Conservation (phyloP, 495 filamentous ascomycete species). For the Neurospora terricola region DNA sequence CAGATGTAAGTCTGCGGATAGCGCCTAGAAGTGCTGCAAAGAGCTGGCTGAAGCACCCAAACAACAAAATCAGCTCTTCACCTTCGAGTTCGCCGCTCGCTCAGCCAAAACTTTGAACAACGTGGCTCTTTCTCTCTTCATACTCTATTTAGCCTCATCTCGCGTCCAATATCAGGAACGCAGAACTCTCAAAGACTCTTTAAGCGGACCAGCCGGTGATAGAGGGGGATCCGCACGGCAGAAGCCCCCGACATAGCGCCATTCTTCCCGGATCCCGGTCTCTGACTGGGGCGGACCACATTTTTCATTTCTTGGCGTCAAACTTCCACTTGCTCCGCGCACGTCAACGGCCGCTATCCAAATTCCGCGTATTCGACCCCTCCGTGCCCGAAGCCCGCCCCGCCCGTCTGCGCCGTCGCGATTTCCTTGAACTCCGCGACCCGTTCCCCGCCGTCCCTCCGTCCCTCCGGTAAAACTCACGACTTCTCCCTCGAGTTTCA, state of each 20-base stretch:
- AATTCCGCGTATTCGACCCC: not conserved
- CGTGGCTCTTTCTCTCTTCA: not conserved
- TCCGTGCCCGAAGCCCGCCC: not conserved
- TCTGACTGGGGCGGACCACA: not conserved
- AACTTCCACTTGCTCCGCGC: not conserved
- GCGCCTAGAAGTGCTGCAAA: not conserved
- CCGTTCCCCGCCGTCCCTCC: not conserved
- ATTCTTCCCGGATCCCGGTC: not conserved
- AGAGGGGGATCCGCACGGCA: not conserved
- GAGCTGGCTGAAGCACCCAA: not conserved
- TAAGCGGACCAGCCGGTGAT: not conserved
- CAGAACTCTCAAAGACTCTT: no score
- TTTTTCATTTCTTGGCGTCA: not conserved
- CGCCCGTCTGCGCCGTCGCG: not conserved
- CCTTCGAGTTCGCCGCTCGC: not conserved
- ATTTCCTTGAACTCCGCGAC: not conserved
- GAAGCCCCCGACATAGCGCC: not conserved
- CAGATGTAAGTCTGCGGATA: not conserved
- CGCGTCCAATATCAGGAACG: no score
- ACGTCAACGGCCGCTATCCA: not conserved
- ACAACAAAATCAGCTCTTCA: not conserved
- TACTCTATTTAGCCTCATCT: conserved; percentile 26
- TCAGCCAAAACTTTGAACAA: not conserved
- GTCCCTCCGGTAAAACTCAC: not conserved
- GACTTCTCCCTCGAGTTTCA: not conserved